Percentiles rank a stretch among this genome's conserved stretches.
Evolutionary conservation across 768 basidiomycete species (phyloP).

Genomic region (Termitomyces sp.): DNA sequence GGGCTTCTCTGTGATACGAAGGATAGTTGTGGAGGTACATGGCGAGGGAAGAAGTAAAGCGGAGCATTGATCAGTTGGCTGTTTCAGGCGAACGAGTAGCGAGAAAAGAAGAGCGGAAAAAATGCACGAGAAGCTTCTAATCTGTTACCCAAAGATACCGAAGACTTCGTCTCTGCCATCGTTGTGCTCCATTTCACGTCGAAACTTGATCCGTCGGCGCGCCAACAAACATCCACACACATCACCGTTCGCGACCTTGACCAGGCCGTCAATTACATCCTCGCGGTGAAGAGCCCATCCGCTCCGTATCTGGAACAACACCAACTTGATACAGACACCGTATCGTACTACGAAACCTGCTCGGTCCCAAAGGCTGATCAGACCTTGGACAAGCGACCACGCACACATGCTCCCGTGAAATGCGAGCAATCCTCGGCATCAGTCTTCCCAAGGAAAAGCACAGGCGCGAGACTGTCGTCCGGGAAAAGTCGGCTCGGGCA

Average conservation of each 20-base stretch:
- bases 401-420: constrained; percentile 2
- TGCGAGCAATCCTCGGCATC: constrained; percentile 1
- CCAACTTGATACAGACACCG: constrained; percentile 1
- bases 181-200: constrained; percentile 9
- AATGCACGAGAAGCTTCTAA: constrained; percentile 24
- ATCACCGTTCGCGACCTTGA: background rate
- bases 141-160: constrained; percentile 37
- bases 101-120: constrained; percentile 41
- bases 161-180: constrained; percentile 40
- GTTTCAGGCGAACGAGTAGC: constrained; percentile 38
- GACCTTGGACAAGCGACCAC: constrained; percentile 8
- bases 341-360: constrained; percentile 7
- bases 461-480: constrained; percentile 24
- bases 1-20: constrained; percentile 72
- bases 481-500: constrained; percentile 23
- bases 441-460: constrained; percentile 8
- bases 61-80: constrained; percentile 46
- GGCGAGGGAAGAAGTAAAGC: constrained; percentile 39
- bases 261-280: constrained; percentile 6
- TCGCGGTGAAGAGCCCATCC: constrained; percentile 6
- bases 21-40: constrained; percentile 14
- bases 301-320: constrained; percentile 3
- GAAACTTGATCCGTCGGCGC: constrained; percentile 16
- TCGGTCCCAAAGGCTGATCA: constrained; percentile 14
- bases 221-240: constrained; percentile 2